Percentiles rank a stretch among this genome's conserved stretches.
These are phyloP conservation scores for Canariomyces notabilis DNA, from an alignment of 2,329 filamentous ascomycete species.

Conservation along the genomic window DNA sequence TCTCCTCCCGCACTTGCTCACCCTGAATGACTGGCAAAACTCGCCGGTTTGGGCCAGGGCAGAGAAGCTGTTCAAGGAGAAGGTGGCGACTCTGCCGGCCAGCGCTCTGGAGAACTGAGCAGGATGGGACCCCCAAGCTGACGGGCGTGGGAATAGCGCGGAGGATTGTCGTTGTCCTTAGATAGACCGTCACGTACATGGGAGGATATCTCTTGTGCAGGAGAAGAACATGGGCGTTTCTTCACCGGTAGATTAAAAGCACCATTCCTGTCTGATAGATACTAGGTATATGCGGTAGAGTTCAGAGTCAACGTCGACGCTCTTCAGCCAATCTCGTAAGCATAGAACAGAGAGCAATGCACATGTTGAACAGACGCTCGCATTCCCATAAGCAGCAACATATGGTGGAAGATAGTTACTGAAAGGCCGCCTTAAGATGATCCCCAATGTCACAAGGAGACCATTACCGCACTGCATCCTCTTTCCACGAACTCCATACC, in stretches of 20 bases:
- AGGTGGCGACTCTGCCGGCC: slow-evolving; percentile 47
- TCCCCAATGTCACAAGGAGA: slow-evolving; percentile 8
- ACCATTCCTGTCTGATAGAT: neutral
- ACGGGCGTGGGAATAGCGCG: too few relatives aligned
- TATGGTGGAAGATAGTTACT: neutral
- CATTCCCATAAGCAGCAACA: too few relatives aligned
- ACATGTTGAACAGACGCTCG: neutral
- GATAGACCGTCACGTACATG: neutral
- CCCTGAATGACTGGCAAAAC: slow-evolving; percentile 69
- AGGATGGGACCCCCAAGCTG: too few relatives aligned
- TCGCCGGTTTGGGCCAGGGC: slow-evolving; percentile 79
- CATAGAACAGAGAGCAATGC: too few relatives aligned
- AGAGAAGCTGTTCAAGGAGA: slow-evolving; percentile 77
- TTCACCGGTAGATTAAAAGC: neutral
- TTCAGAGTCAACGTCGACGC: too few relatives aligned
- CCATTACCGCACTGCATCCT: slow-evolving; percentile 4
- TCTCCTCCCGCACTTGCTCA: slow-evolving; percentile 70
- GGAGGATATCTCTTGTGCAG: neutral
- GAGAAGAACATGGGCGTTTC: neutral
- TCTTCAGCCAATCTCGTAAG: too few relatives aligned
- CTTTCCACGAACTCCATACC: slow-evolving; percentile 16
- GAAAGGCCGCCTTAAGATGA: neutral
- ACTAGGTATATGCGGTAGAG: too few relatives aligned
- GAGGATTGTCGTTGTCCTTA: too few relatives aligned
- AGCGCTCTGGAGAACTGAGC: slow-evolving; percentile 22